These are phyloP conservation scores for Auricularia sp. DNA, from an alignment of 768 basidiomycete genomes.

Conservation along the genomic window DNA sequence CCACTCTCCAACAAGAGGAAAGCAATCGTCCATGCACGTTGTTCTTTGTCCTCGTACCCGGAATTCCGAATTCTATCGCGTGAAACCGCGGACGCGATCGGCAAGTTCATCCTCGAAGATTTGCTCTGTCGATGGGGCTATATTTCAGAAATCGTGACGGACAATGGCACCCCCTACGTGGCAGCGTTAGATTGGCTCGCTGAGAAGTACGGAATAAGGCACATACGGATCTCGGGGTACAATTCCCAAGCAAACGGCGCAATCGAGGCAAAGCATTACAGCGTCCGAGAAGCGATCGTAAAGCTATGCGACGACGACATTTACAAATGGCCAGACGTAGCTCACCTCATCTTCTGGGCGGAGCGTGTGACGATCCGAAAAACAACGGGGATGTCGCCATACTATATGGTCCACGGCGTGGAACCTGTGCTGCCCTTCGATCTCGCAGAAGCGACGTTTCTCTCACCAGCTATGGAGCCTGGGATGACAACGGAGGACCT, in stretches of 20 bases:
- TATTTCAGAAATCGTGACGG: constrained; percentile 28
- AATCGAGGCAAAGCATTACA: constrained; percentile 24
- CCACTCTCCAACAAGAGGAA: constrained; percentile 22
- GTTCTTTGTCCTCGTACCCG: constrained; percentile 24
- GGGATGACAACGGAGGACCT: constrained; percentile 15
- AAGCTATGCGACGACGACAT: constrained; percentile 22
- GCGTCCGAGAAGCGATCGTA: constrained; percentile 19
- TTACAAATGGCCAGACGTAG: constrained; percentile 10
- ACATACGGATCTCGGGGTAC: constrained; percentile 32
- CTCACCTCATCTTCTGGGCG: constrained; percentile 26
- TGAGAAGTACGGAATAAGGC: constrained; percentile 5
- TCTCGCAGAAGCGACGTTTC: constrained; percentile 23
- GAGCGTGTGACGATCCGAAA: constrained; percentile 18
- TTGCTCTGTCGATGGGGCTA: constrained; percentile 31
- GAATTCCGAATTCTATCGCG: constrained; percentile 21
- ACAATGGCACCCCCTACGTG: constrained; percentile 22
- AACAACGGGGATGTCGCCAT: constrained; percentile 17
- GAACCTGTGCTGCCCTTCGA: constrained; percentile 26
- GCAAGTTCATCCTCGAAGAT: constrained; percentile 27
- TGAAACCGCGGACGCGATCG: constrained; percentile 21
- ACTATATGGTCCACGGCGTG: constrained; percentile 19
- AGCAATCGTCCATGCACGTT: constrained; percentile 29
- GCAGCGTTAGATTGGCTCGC: constrained; percentile 10
- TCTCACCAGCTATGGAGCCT: constrained; percentile 14
- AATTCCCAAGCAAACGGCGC: constrained; percentile 33